A percentile compares a stretch with the other conserved stretches of the same genome.
Conservation (phyloP, 495 filamentous ascomycete species). For the Talaromyces trachyspermus region DNA sequence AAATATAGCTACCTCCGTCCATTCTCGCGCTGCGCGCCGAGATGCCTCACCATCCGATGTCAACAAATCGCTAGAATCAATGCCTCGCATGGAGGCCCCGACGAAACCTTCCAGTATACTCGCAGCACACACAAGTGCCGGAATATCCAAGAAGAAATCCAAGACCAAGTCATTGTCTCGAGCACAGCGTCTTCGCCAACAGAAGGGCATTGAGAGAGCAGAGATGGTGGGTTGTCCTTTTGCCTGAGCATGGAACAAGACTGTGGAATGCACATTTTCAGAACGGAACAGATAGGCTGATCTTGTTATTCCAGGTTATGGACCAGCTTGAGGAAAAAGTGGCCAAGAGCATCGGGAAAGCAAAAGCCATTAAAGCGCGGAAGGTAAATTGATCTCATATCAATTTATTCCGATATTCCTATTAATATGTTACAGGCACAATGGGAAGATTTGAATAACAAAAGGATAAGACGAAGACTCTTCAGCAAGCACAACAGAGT, state of each 20-base stretch:
- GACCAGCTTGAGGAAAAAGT: constrained; percentile 66
- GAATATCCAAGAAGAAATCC: constrained; percentile 60
- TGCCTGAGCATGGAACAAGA: too few species aligned
- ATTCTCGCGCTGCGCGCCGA: constrained; percentile 68
- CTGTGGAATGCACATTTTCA: too few species aligned
- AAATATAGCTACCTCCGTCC: constrained; percentile 37
- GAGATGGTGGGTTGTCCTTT: too few species aligned
- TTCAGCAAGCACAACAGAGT: constrained; percentile 1
- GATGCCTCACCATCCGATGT: constrained; percentile 62
- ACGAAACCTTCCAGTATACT: constrained; percentile 53
- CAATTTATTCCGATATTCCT: not conserved
- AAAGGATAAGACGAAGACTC: constrained; percentile 8
- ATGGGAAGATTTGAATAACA: constrained; percentile 38
- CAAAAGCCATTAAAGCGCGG: constrained; percentile 13
- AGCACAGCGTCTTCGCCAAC: constrained; percentile 58
- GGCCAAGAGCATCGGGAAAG: constrained; percentile 53
- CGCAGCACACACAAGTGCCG: constrained; percentile 46
- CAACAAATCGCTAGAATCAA: constrained; percentile 65
- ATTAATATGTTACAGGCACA: constrained; percentile 21
- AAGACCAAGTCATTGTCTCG: constrained; percentile 52
- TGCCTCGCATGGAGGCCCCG: constrained; percentile 46
- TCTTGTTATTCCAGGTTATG: too few species aligned
- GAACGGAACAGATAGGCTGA: too few species aligned
- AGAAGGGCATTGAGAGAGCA: constrained; percentile 67
- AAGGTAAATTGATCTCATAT: constrained; percentile 23